Evolutionary conservation across 345 rosid genomes (phyloP).

Genomic region (Brassica juncea): DNA sequence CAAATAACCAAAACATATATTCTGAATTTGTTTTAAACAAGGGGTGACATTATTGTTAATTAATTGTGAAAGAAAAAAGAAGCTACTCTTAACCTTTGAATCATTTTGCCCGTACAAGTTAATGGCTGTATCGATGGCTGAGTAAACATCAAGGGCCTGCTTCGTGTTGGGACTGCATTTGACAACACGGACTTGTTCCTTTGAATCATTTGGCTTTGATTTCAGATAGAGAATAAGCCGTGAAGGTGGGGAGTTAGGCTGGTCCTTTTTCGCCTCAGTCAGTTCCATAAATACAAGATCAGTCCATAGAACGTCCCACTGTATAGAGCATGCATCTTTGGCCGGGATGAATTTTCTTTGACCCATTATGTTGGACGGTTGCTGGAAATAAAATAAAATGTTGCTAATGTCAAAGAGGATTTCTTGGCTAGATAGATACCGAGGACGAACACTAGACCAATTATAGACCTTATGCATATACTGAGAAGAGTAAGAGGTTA

Average conservation of each 20-base stretch:
- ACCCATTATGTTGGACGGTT: slow-evolving; percentile 77
- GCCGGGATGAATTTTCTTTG: slow-evolving; percentile 90
- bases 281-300: slow-evolving; percentile 85
- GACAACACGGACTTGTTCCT: slow-evolving; percentile 68
- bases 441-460: background rate
- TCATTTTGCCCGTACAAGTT: slow-evolving; percentile 57
- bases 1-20: background rate
- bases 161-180: slow-evolving; percentile 73
- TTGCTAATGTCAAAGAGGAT: slow-evolving; percentile 4
- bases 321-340: slow-evolving; percentile 86
- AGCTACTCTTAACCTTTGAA: slow-evolving; percentile 56
- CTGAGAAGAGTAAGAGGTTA: slow-evolving; percentile 10
- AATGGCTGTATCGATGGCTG: slow-evolving; percentile 71
- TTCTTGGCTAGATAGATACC: slow-evolving; percentile 4
- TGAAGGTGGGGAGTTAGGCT: slow-evolving; percentile 70
- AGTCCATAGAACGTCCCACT: slow-evolving; percentile 87
- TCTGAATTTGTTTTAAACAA: background rate
- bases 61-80: background rate
- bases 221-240: slow-evolving; percentile 61
- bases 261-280: slow-evolving; percentile 79
- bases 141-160: slow-evolving; percentile 72
- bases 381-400: slow-evolving; percentile 47
- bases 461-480: background rate
- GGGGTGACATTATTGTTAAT: background rate
- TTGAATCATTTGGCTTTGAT: slow-evolving; percentile 54